phyloP scores from a whole-genome alignment of 768 basidiomycete genomes.

The Auricularia heimuer region DNA sequence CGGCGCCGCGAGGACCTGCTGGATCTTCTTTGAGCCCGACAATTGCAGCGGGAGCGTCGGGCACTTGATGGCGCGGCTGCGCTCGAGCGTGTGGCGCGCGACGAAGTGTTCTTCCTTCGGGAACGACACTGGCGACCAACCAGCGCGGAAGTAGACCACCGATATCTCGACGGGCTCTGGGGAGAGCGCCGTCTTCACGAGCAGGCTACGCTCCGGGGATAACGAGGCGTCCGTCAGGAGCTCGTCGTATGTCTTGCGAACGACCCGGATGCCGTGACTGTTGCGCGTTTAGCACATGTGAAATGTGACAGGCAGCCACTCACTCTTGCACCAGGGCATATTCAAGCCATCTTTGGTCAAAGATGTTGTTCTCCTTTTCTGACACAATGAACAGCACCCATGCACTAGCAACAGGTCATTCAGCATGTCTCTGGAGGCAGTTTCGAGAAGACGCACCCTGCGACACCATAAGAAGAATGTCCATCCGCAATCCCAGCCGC shows the following conservation, averaged over 20 bases:
- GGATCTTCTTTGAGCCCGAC: conserved; percentile 94
- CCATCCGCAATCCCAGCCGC: conserved; percentile 70
- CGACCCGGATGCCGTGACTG: conserved; percentile 65
- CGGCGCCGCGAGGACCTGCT: conserved; percentile 71
- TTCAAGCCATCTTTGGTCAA: conserved; percentile 86
- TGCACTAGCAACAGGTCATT: conserved; percentile 25
- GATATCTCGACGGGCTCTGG: conserved; percentile 56
- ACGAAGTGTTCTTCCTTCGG: conserved; percentile 52
- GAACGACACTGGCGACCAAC: conserved; percentile 79
- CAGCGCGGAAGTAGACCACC: conserved; percentile 83
- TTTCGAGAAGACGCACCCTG: conserved; percentile 31
- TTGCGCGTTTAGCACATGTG: not conserved
- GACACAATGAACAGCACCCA: conserved; percentile 84
- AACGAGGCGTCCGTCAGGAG: conserved; percentile 51
- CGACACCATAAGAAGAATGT: conserved; percentile 60
- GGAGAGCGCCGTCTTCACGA: conserved; percentile 22
- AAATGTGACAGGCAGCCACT: conserved; percentile 13
- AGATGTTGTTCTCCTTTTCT: conserved; percentile 81
- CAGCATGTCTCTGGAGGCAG: not conserved
- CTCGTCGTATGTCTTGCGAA: conserved; percentile 69
- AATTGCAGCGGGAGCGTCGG: conserved; percentile 84
- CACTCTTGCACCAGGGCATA: conserved; percentile 77
- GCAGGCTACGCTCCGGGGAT: conserved; percentile 20
- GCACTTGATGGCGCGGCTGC: conserved; percentile 83
- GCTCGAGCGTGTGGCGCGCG: conserved; percentile 71